These are phyloP conservation scores for Metschnikowia koreensis DNA, from an alignment of 805 yeast genomes.

Conservation along the genomic window DNA sequence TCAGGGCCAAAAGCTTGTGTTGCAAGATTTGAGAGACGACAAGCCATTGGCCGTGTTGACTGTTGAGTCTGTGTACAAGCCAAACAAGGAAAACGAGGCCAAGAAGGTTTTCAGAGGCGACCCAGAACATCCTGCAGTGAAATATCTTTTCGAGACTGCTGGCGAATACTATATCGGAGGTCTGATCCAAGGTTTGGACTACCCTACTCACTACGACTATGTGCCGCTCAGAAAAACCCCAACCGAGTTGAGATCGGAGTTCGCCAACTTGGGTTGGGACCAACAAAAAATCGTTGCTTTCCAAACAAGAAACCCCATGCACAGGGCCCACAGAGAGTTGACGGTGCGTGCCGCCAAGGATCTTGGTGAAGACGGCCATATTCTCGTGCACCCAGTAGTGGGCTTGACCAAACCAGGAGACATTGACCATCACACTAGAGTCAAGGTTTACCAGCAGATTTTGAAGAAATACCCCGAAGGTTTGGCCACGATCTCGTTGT, in stretches of 20 bases:
- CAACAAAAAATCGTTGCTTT: slow-evolving; percentile 78
- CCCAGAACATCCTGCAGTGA: slow-evolving; percentile 92
- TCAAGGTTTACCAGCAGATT: slow-evolving; percentile 88
- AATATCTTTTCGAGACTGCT: slow-evolving; percentile 66
- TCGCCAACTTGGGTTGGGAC: slow-evolving; percentile 77
- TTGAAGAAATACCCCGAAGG: slow-evolving; percentile 93
- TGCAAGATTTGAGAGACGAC: slow-evolving; percentile 81
- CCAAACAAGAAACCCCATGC: slow-evolving; percentile 99
- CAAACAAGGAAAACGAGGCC: slow-evolving; percentile 80
- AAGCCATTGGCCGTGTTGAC: slow-evolving; percentile 78
- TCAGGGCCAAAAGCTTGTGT: slow-evolving; percentile 62
- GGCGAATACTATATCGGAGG: slow-evolving; percentile 92
- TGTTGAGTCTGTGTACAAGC: slow-evolving; percentile 73
- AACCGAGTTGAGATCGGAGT: slow-evolving; percentile 83
- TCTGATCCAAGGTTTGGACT: slow-evolving; percentile 72
- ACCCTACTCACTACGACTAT: slow-evolving; percentile 89
- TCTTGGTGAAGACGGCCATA: slow-evolving; percentile 69
- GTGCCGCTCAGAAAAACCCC: slow-evolving; percentile 87
- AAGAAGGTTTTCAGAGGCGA: slow-evolving; percentile 90
- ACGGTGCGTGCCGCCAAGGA: slow-evolving; percentile 97
- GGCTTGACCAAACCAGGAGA: slow-evolving; percentile 98
- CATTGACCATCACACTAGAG: slow-evolving; percentile 96
- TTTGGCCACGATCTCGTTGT: slow-evolving; percentile 81
- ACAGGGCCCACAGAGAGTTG: slow-evolving; percentile 94
- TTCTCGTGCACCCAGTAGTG: slow-evolving; percentile 93